Base-by-base conservation (phyloP, 257 asterid species). In the Cruciata laevipes region DNA sequence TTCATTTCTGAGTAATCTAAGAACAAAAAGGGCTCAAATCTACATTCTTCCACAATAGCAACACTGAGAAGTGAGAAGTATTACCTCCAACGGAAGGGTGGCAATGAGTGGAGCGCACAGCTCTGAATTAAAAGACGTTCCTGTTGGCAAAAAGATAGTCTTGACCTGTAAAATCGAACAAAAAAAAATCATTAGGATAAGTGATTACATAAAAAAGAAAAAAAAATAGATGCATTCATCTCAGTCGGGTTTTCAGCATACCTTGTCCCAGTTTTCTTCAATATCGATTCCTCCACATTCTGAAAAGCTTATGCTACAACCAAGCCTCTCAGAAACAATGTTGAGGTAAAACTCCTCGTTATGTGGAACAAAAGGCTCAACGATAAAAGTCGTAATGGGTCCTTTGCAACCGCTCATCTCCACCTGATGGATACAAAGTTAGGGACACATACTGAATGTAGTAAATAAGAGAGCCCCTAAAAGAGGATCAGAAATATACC, bases 181-280 rank as follows among this genome's bases (percentile, higher is more conserved):
- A 47, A 65, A 40, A 6, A 31, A 24, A 65, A 27, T 30, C 33
- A 70, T 33, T 18, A 12, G 31, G 23, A 35, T n/a, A 49, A 37
- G 8, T 37, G 30, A 27, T 27, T 27, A 27, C 2, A 27, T 37
- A 8, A 7, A 8, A 37, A 7, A 6, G 12, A 37, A 37, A 1
- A 32, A 0, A 24, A 65, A 25, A 63, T 21, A 49, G 7, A 14
- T 27, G 38, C 56, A 32, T 23, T 20, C 8, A 31, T 30, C 9
- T 7, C 40, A 51, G 24, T 17, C 6, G 18, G 60, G 49, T 32
- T 44, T 61, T 18, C 31, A 4, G 11, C 21, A 31, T 73, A 90
- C 96, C 97, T 92, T 92, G 74, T 92, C 98, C 96, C 98, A 92
- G 75, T 92, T 92, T 81, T 92, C 96, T 80, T 92, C 98, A 27